Percentiles rank a stretch among this genome's conserved stretches.
These are phyloP conservation scores for Stagonosporopsis tanaceti DNA, from an alignment of 2,329 filamentous ascomycete genomes.

Conservation along the genomic window DNA sequence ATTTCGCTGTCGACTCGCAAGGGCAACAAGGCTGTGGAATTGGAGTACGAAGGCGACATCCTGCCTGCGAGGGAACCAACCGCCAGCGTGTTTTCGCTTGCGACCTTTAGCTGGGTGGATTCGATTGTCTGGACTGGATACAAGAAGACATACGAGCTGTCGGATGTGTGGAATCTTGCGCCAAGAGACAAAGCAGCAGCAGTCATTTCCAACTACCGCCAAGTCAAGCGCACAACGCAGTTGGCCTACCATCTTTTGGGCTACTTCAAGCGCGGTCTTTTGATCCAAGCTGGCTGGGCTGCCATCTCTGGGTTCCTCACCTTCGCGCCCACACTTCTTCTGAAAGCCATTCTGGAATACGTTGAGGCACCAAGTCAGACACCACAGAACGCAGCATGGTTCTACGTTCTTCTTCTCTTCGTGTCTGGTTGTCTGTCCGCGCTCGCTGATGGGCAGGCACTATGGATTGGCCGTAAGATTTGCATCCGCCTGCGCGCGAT, in stretches of 20 bases:
- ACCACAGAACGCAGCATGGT: constrained; percentile 89
- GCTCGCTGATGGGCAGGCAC: constrained; percentile 80
- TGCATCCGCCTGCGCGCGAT: constrained; percentile 93
- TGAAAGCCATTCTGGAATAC: constrained; percentile 91
- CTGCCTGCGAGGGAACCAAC: constrained; percentile 86
- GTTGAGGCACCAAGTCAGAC: constrained; percentile 82
- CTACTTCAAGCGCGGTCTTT: constrained; percentile 80
- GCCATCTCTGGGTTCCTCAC: constrained; percentile 81
- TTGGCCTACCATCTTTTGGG: constrained; percentile 82
- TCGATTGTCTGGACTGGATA: constrained; percentile 88
- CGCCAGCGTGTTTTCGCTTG: constrained; percentile 86
- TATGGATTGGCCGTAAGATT: constrained; percentile 94
- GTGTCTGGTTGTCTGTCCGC: constrained; percentile 83
- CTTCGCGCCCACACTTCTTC: constrained; percentile 88
- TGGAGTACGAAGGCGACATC: constrained; percentile 89
- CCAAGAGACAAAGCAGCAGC: constrained; percentile 85
- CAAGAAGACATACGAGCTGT: constrained; percentile 80
- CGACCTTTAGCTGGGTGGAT: constrained; percentile 91
- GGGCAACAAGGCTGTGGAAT: constrained; percentile 85
- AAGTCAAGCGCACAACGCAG: constrained; percentile 80
- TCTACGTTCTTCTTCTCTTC: constrained; percentile 91
- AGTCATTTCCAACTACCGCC: constrained; percentile 83
- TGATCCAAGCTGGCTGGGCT: constrained; percentile 83
- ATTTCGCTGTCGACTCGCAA: constrained; percentile 85
- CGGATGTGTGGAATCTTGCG: constrained; percentile 90